Conservation (phyloP, 768 basidiomycete genomes). For the Trametes coccinea region DNA sequence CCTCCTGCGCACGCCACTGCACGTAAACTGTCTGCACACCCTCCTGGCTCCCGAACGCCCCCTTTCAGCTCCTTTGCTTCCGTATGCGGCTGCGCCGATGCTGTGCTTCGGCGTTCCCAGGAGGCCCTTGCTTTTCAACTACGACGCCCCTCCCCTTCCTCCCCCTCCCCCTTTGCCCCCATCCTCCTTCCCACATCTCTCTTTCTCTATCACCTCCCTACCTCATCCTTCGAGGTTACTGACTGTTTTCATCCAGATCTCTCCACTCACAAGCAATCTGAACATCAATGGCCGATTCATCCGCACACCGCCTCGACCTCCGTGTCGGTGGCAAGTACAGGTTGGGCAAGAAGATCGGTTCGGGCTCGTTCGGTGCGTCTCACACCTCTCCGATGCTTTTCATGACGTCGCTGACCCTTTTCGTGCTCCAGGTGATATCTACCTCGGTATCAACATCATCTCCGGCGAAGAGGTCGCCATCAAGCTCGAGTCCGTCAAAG, state of each 20-base stretch:
- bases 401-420: constrained; percentile 11
- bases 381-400: neutral
- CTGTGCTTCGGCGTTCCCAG: constrained; percentile 23
- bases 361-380: constrained; percentile 90
- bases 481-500: constrained; percentile 99
- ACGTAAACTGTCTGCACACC: constrained; percentile 22
- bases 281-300: constrained; percentile 67
- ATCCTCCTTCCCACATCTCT: constrained; percentile 10
- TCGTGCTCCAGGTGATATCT: constrained; percentile 80
- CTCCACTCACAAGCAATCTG: constrained; percentile 9
- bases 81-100: constrained; percentile 20
- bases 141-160: neutral
- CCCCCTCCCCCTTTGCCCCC: constrained; percentile 5
- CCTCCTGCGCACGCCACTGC: constrained; percentile 8
- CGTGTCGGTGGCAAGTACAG: constrained; percentile 95
- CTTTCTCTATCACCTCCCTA: constrained; percentile 14
- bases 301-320: constrained; percentile 75
- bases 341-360: constrained; percentile 99
- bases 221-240: constrained; percentile 8
- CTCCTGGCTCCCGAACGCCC: neutral
- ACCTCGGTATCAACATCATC: constrained; percentile 99
- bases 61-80: neutral
- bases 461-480: constrained; percentile 99
- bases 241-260: neutral
- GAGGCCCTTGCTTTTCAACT: constrained; percentile 15